phyloP scores from a whole-genome alignment of 257 asterid species.

The Solanum neorickii region DNA sequence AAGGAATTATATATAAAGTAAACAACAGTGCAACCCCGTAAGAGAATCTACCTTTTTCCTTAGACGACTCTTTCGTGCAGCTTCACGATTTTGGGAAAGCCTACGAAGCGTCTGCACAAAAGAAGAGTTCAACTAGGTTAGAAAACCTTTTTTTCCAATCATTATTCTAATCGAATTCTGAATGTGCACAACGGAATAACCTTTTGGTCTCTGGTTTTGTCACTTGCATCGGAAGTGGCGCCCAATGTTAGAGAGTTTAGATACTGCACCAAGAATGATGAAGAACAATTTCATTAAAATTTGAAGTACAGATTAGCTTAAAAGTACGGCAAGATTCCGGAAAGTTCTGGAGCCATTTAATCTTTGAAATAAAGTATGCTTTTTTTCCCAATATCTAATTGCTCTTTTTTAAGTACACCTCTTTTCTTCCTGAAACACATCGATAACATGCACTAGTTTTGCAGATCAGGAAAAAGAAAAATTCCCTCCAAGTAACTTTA shows the following conservation, averaged over 20 bases:
- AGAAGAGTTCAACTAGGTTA: slow-evolving; percentile 1
- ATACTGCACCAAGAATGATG: slow-evolving; percentile 29
- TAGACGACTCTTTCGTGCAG: slow-evolving; percentile 94
- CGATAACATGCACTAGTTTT: background rate
- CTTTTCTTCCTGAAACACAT: background rate
- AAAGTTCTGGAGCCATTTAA: background rate
- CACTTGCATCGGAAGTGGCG: slow-evolving; percentile 84
- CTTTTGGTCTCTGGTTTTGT: slow-evolving; percentile 95
- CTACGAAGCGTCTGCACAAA: slow-evolving; percentile 60
- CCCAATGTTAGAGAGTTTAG: slow-evolving; percentile 38
- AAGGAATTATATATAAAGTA: background rate
- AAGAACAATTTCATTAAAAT: background rate
- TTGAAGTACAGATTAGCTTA: background rate
- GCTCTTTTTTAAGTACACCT: background rate
- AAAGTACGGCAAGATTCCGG: background rate
- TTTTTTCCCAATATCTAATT: background rate
- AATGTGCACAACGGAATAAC: slow-evolving; percentile 13
- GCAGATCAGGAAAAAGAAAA: background rate
- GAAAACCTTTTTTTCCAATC: background rate
- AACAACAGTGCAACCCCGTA: background rate
- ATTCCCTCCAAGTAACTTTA: background rate
- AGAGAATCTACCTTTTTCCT: slow-evolving; percentile 55
- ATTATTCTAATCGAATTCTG: background rate
- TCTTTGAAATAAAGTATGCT: background rate
- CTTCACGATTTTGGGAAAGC: slow-evolving; percentile 99